phyloP scores from a whole-genome alignment of 192 early-diverging fungal genomes.

The Gamsiella multidivaricata region DNA sequence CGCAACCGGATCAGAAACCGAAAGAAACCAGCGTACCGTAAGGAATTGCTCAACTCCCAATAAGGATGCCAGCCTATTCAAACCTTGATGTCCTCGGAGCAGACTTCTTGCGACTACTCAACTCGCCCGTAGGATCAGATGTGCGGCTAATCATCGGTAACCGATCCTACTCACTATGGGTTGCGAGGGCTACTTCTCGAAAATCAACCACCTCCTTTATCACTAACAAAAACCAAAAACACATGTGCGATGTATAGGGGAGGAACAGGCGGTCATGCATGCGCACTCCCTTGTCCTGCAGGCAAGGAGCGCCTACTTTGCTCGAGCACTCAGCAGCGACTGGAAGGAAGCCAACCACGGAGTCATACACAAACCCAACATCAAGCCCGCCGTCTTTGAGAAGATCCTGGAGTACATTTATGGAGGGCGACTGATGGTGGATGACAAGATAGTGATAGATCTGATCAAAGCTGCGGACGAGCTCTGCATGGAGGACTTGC shows the following conservation, averaged over 20 bases:
- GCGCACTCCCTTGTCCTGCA: constrained; percentile 43
- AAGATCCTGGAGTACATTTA: constrained; percentile 38
- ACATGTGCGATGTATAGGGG: constrained; percentile 13
- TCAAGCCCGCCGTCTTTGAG: constrained; percentile 34
- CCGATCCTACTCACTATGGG: background rate
- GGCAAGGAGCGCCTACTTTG: constrained; percentile 42
- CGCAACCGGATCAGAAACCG: too few species aligned
- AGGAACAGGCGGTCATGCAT: constrained; percentile 43
- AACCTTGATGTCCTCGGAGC: constrained; percentile 31
- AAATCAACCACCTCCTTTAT: background rate
- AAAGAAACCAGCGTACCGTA: too few species aligned
- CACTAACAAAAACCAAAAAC: background rate
- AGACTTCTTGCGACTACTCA: constrained; percentile 41
- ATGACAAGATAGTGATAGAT: constrained; percentile 33
- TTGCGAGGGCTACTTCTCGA: too few species aligned
- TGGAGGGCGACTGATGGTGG: constrained; percentile 16
- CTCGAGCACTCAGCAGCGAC: constrained; percentile 28
- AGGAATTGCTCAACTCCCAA: too few species aligned
- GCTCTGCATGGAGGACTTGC: constrained; percentile 34
- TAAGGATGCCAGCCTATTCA: constrained; percentile 31
- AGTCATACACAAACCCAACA: constrained; percentile 43
- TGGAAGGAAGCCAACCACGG: constrained; percentile 48
- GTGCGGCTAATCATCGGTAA: constrained; percentile 43
- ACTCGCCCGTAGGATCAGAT: constrained; percentile 38
- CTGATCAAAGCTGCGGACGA: constrained; percentile 46